Conservation (phyloP, 2,329 filamentous ascomycete species). For the Akanthomyces muscarius region DNA sequence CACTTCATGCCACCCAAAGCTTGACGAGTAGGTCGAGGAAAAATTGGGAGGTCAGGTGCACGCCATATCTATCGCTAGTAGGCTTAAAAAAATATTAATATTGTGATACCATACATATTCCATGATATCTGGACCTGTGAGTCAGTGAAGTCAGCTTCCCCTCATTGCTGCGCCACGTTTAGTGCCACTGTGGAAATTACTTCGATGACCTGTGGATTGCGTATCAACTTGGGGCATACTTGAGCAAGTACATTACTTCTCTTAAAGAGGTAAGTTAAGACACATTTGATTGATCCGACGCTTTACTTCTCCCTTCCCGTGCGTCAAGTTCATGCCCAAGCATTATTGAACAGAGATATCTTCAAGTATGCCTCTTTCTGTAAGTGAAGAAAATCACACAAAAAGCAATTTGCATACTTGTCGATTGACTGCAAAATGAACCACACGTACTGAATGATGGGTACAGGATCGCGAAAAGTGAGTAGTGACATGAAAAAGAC, state of each 20-base stretch:
- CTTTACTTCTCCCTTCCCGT: neutral
- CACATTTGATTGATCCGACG: no score
- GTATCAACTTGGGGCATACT: neutral
- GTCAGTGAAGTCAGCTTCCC: neutral
- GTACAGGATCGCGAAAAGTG: neutral
- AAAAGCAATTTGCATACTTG: neutral
- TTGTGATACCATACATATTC: neutral
- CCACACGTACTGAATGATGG: neutral
- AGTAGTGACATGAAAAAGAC: neutral
- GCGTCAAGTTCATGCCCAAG: neutral
- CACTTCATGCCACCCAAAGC: neutral
- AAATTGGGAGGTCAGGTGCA: no score
- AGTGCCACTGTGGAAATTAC: neutral
- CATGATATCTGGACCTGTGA: neutral
- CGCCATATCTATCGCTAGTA: neutral
- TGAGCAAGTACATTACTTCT: no score
- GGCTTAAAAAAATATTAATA: neutral
- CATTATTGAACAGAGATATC: neutral
- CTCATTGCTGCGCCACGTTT: constrained; percentile 6
- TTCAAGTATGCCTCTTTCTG: neutral
- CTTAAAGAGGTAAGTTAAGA: no score
- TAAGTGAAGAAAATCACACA: neutral
- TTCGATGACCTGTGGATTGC: neutral
- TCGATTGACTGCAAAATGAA: neutral
- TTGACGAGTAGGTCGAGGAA: neutral